A percentile compares a stretch with the other conserved stretches of the same genome.
These are phyloP conservation scores for Aspergillus transmontanensis DNA, from an alignment of 2,329 filamentous ascomycete species.

Conservation along the genomic window DNA sequence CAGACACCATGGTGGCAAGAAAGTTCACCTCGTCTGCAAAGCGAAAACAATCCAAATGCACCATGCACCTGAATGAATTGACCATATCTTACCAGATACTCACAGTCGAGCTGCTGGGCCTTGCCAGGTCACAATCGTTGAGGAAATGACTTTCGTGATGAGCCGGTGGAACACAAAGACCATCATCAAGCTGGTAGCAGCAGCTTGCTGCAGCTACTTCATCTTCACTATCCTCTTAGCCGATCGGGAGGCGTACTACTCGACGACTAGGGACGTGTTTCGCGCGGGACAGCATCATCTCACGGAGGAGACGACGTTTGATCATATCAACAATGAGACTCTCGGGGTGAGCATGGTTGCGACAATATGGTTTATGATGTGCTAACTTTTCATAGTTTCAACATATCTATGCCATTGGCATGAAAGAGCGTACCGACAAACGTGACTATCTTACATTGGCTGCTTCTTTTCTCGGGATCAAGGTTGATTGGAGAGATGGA, in stretches of 20 bases:
- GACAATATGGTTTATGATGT: neutral
- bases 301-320: slow-evolving; percentile 20
- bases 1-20: neutral
- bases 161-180: slow-evolving; percentile 4
- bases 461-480: slow-evolving; percentile 45
- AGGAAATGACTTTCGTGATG: slow-evolving; percentile 10
- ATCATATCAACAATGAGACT: slow-evolving; percentile 30
- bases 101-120: neutral
- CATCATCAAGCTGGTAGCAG: slow-evolving; percentile 6
- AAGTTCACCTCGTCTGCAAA: neutral
- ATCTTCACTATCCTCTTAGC: slow-evolving; percentile 3
- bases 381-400: slow-evolving; percentile 37
- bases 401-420: slow-evolving; percentile 50
- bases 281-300: slow-evolving; percentile 8
- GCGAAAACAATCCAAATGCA: neutral
- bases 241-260: slow-evolving; percentile 6
- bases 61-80: neutral
- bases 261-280: slow-evolving; percentile 2
- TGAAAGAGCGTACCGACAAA: slow-evolving; percentile 53
- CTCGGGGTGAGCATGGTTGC: slow-evolving; percentile 24
- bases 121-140: neutral
- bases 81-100: neutral
- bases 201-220: slow-evolving; percentile 5
- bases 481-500: slow-evolving; percentile 49
- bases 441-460: slow-evolving; percentile 52